Evolutionary conservation across 1,284 basidiomycete species (phyloP).

Genomic region (Pseudozyma hubeiensis): DNA sequence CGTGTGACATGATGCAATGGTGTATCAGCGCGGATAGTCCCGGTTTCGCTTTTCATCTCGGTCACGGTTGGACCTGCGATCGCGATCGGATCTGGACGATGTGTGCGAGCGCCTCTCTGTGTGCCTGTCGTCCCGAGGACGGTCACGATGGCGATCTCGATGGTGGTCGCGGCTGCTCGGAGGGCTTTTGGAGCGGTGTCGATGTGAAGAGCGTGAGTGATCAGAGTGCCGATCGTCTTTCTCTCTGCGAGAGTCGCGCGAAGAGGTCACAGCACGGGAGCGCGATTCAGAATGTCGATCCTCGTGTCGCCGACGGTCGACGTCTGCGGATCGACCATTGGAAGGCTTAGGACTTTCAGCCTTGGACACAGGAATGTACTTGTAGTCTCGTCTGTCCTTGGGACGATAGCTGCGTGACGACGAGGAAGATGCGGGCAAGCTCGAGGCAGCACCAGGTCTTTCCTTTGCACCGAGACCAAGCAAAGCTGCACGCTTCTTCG

Average conservation of each 20-base stretch:
- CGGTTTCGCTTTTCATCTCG: slow-evolving; percentile 20
- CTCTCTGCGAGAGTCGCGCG: slow-evolving; percentile 28
- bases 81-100: slow-evolving; percentile 34
- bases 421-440: slow-evolving; percentile 12
- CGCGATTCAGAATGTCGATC: slow-evolving; percentile 12
- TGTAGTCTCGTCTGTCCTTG: slow-evolving; percentile 73
- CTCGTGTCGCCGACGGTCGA: slow-evolving; percentile 19
- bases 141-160: slow-evolving; percentile 42
- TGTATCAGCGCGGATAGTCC: slow-evolving; percentile 19
- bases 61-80: slow-evolving; percentile 47
- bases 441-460: slow-evolving; percentile 21
- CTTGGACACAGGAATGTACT: slow-evolving; percentile 81
- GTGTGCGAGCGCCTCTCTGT: slow-evolving; percentile 11
- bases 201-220: slow-evolving; percentile 33
- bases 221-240: slow-evolving; percentile 49
- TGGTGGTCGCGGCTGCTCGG: slow-evolving; percentile 16
- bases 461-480: slow-evolving; percentile 66
- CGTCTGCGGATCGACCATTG: slow-evolving; percentile 5
- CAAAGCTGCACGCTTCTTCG: slow-evolving; percentile 60
- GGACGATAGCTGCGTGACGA: slow-evolving; percentile 71
- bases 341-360: slow-evolving; percentile 69
- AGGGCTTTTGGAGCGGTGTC: slow-evolving; percentile 26
- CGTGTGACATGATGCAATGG: too few species aligned
- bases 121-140: slow-evolving; percentile 19
- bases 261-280: slow-evolving; percentile 21